Evolutionary conservation across 1,139 yeast species (phyloP).

Genomic region (Candida sojae): DNA sequence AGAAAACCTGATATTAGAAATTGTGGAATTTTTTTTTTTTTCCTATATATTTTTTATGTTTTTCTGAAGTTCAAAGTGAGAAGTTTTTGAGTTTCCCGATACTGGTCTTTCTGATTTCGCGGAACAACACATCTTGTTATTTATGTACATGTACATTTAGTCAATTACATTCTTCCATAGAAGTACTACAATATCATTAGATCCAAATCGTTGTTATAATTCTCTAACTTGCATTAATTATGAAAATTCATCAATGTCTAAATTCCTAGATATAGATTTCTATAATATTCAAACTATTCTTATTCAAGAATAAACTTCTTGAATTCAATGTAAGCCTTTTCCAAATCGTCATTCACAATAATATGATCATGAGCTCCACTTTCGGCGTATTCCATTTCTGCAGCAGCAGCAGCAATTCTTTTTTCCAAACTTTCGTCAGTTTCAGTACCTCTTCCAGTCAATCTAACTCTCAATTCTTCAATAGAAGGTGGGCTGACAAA

Average conservation of each 20-base stretch:
- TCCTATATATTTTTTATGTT: neutral
- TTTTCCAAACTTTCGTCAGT: slow-evolving; percentile 79
- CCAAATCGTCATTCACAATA: slow-evolving; percentile 89
- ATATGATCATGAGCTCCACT: slow-evolving; percentile 90
- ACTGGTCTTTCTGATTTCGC: too few species aligned
- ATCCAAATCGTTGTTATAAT: too few species aligned
- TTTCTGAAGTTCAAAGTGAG: neutral
- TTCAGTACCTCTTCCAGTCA: slow-evolving; percentile 92
- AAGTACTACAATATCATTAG: too few species aligned
- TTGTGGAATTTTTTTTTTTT: neutral
- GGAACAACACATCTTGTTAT: too few species aligned
- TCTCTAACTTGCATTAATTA: neutral
- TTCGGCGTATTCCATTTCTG: slow-evolving; percentile 85
- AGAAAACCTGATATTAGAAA: neutral
- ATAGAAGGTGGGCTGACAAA: slow-evolving; percentile 93
- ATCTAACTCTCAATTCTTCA: slow-evolving; percentile 70
- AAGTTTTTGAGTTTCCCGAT: too few species aligned
- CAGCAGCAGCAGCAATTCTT: slow-evolving; percentile 82
- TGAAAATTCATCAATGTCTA: neutral
- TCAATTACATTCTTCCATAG: too few species aligned
- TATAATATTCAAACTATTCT: neutral
- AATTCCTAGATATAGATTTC: neutral
- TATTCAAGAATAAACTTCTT: slow-evolving; percentile 66
- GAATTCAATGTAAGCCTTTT: slow-evolving; percentile 80
- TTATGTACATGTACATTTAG: too few species aligned